Percentiles rank a stretch among this genome's conserved stretches.
Conservation (phyloP, 805 yeast genomes). For the Candida coquimbonensis region DNA sequence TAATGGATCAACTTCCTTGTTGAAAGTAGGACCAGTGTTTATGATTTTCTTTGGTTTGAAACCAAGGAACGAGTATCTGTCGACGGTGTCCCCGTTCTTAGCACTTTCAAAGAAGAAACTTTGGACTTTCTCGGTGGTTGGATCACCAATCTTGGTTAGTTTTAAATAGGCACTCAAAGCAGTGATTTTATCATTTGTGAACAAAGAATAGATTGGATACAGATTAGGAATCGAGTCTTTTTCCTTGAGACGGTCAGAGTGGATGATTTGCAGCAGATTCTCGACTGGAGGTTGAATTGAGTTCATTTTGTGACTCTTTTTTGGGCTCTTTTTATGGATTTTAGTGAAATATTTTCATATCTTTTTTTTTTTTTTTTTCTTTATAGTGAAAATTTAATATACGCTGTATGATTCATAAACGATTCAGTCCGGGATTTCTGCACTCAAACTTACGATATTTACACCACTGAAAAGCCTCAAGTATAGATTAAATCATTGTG, state of each 20-base stretch:
- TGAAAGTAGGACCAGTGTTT: conserved; percentile 51
- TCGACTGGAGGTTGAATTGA: conserved; percentile 46
- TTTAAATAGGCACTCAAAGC: conserved; percentile 89
- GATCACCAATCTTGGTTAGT: conserved; percentile 54
- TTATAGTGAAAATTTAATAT: background rate
- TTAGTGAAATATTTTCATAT: no score
- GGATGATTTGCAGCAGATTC: conserved; percentile 34
- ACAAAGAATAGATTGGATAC: conserved; percentile 73
- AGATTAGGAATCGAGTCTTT: conserved; percentile 45
- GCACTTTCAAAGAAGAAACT: conserved; percentile 89
- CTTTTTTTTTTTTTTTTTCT: no score
- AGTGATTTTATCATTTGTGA: conserved; percentile 71
- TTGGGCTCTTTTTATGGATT: background rate
- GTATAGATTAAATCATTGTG: no score
- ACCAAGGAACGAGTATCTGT: conserved; percentile 89
- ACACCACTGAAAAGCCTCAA: no score
- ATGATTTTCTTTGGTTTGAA: conserved; percentile 75
- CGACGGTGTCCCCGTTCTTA: conserved; percentile 79
- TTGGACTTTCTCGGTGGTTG: conserved; percentile 42
- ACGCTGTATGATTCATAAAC: no score
- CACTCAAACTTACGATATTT: no score
- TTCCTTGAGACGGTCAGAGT: conserved; percentile 26
- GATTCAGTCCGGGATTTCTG: no score
- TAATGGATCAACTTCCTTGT: conserved; percentile 67
- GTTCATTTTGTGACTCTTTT: conserved; percentile 4